phyloP scores from a whole-genome alignment of 306 rosid species.

The Prunus mume region DNA sequence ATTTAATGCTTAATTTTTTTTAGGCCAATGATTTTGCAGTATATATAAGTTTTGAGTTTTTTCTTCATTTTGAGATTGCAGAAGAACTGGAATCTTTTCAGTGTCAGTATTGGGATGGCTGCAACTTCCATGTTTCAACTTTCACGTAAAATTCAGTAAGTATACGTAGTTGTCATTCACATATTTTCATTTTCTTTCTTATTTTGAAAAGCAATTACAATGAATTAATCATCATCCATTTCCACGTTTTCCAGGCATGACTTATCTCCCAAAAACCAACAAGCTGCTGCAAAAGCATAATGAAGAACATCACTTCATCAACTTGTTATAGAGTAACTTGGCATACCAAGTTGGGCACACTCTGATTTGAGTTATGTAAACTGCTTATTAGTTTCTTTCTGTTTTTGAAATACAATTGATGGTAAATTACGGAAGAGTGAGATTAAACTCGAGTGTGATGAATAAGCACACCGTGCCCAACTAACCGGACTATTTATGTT shows the following conservation, averaged over 20 bases:
- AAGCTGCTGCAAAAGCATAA: neutral
- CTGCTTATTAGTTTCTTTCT: neutral
- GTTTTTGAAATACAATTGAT: too few species aligned
- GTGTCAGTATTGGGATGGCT: constrained; percentile 15
- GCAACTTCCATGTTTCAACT: constrained; percentile 16
- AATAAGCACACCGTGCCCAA: too few species aligned
- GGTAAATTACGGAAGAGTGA: too few species aligned
- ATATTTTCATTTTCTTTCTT: neutral
- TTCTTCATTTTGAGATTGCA: neutral
- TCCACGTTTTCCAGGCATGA: constrained; percentile 7
- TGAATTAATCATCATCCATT: neutral
- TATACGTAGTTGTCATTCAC: neutral
- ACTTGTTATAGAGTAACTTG: neutral
- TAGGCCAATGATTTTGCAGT: neutral
- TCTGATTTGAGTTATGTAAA: neutral
- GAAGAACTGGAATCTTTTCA: constrained; percentile 32
- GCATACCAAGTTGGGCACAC: neutral
- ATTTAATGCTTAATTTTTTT: neutral
- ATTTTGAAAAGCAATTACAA: neutral
- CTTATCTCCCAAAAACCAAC: neutral
- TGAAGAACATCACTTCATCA: neutral
- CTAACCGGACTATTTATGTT: too few species aligned
- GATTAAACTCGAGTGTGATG: too few species aligned
- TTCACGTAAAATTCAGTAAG: constrained; percentile 26
- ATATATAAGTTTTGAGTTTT: neutral